Conservation (phyloP, 2,329 filamentous ascomycete species). For the Didymella sp. region DNA sequence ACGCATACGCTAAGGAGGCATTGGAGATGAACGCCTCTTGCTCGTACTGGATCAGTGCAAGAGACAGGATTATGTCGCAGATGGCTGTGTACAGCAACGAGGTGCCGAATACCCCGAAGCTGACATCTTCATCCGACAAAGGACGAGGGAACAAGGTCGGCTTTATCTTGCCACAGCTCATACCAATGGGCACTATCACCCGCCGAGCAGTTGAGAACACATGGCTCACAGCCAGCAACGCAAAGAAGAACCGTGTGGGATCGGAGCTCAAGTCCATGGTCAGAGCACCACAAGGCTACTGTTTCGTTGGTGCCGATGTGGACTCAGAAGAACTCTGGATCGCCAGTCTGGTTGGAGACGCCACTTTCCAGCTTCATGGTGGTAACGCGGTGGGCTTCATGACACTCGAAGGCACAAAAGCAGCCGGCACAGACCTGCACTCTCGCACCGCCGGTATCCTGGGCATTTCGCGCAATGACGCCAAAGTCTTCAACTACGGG, state of each 20-base stretch:
- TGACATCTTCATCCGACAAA: slow-evolving; percentile 31
- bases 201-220: slow-evolving; percentile 95
- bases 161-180: slow-evolving; percentile 92
- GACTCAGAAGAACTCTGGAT: slow-evolving; percentile 99
- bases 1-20: slow-evolving; percentile 88
- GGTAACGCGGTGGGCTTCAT: slow-evolving; percentile 99
- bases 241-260: slow-evolving; percentile 92
- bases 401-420: slow-evolving; percentile 96
- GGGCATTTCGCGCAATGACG: slow-evolving; percentile 92
- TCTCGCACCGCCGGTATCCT: slow-evolving; percentile 91
- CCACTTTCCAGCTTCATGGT: slow-evolving; percentile 92
- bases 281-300: slow-evolving; percentile 85
- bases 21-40: slow-evolving; percentile 98
- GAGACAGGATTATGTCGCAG: slow-evolving; percentile 92
- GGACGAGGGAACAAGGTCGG: slow-evolving; percentile 59
- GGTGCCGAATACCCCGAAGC: slow-evolving; percentile 27
- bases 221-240: slow-evolving; percentile 97
- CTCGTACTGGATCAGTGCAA: slow-evolving; percentile 97
- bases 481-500: slow-evolving; percentile 98
- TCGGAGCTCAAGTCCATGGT: slow-evolving; percentile 98
- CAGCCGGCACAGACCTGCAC: slow-evolving; percentile 90
- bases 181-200: slow-evolving; percentile 98
- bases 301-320: slow-evolving; percentile 95
- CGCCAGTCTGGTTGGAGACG: slow-evolving; percentile 90
- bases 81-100: slow-evolving; percentile 89